phyloP scores from a whole-genome alignment of 768 basidiomycete genomes.

The Leccinum pellstonianum region DNA sequence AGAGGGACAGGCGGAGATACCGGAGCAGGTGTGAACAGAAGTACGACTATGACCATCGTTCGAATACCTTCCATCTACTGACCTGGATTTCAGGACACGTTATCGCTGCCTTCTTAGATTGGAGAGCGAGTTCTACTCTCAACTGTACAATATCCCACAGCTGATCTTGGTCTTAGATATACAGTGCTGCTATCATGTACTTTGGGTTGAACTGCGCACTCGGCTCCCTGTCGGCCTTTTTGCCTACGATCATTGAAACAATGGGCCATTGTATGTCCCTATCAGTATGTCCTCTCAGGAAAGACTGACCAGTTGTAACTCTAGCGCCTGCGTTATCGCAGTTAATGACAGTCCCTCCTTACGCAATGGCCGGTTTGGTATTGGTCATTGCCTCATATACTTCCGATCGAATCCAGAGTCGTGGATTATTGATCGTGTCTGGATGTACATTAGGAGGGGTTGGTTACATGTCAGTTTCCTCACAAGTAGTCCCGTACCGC shows the following conservation, averaged over 20 bases:
- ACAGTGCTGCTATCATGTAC: constrained; percentile 47
- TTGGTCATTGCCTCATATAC: constrained; percentile 37
- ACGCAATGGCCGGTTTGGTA: constrained; percentile 42
- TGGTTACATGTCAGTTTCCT: constrained; percentile 40
- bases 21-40: constrained; percentile 40
- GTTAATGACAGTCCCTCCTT: constrained; percentile 54
- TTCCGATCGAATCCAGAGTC: constrained; percentile 45
- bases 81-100: constrained; percentile 37
- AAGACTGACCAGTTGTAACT: constrained; percentile 2
- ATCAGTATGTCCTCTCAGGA: neutral
- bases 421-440: constrained; percentile 37
- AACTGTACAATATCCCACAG: neutral
- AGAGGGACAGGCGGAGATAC: constrained; percentile 43
- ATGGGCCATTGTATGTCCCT: constrained; percentile 43
- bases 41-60: constrained; percentile 21
- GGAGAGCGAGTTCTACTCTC: constrained; percentile 33
- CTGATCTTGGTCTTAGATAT: constrained; percentile 32
- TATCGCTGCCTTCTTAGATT: constrained; percentile 44
- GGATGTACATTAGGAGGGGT: constrained; percentile 36
- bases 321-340: constrained; percentile 45
- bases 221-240: constrained; percentile 50
- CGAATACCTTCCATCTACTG: neutral
- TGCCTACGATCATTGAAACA: constrained; percentile 54
- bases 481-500: neutral
- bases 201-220: constrained; percentile 50